Evolutionary conservation across 2,329 filamentous ascomycete species (phyloP).

Genomic region (Xylariaceae sp.): DNA sequence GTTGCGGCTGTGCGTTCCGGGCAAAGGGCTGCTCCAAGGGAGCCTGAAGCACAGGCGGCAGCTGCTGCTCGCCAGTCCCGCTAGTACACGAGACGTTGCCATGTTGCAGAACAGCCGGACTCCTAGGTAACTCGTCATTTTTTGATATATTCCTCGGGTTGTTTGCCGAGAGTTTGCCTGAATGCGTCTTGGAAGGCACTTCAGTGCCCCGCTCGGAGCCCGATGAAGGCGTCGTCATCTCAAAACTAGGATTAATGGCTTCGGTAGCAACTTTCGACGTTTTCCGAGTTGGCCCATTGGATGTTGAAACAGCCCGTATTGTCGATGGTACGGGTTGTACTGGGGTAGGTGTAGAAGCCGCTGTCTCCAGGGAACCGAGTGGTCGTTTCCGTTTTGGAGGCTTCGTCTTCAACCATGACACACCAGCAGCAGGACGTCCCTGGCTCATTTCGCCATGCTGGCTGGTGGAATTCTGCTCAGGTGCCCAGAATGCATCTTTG

Average conservation of each 20-base stretch:
- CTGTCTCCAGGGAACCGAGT: slow-evolving; percentile 10
- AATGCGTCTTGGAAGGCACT: slow-evolving; percentile 1
- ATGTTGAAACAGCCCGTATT: slow-evolving; percentile 6
- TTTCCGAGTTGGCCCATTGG: slow-evolving; percentile 2
- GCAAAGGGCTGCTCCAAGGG: too few species aligned
- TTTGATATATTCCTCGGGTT: too few species aligned
- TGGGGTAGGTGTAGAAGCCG: slow-evolving; percentile 15
- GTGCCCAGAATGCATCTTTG: slow-evolving; percentile 24
- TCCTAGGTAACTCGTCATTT: too few species aligned
- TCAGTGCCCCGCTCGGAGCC: slow-evolving; percentile 9
- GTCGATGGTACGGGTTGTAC: slow-evolving; percentile 2
- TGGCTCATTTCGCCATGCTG: slow-evolving; percentile 5
- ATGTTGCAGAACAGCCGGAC: neutral
- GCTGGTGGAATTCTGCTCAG: slow-evolving; percentile 5
- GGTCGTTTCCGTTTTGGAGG: slow-evolving; percentile 16
- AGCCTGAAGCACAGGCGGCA: too few species aligned
- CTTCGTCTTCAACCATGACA: slow-evolving; percentile 23
- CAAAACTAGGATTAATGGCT: slow-evolving; percentile 16
- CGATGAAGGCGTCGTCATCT: slow-evolving; percentile 20
- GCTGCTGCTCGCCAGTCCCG: too few species aligned
- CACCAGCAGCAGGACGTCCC: slow-evolving; percentile 16
- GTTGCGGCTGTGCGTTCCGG: too few species aligned
- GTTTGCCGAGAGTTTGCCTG: neutral
- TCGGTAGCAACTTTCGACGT: slow-evolving; percentile 1
- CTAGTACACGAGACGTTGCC: neutral